Percentiles rank a stretch among this genome's conserved stretches.
Evolutionary conservation across 140 eudicot genomes (phyloP).

Genomic region (Anethum foeniculum): DNA sequence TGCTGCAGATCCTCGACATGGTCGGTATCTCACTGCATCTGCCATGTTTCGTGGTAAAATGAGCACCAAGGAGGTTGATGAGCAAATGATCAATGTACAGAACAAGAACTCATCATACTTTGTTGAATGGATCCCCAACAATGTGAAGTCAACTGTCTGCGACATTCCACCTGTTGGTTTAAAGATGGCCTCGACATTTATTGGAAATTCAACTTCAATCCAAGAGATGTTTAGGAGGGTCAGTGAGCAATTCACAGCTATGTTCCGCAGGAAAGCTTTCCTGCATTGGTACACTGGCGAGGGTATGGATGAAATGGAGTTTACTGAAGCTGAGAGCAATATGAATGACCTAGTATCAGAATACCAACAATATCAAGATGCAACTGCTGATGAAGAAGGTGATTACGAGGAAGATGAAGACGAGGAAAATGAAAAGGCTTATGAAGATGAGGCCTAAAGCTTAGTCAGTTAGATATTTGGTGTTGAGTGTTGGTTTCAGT

Average conservation of each 20-base stretch:
- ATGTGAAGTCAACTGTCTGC: conserved; percentile 22
- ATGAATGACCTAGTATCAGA: conserved; percentile 73
- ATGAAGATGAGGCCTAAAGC: conserved; percentile 12
- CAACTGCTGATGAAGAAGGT: conserved; percentile 67
- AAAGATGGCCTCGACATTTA: conserved; percentile 20
- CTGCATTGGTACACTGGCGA: conserved; percentile 83
- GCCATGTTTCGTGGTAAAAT: conserved; percentile 23
- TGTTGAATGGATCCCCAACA: conserved; percentile 19
- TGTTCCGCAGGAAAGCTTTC: conserved; percentile 79
- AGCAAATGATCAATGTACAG: conserved; percentile 20
- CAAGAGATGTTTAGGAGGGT: conserved; percentile 74
- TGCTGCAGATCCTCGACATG: conserved; percentile 19
- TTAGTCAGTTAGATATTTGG: background rate
- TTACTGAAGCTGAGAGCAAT: conserved; percentile 65
- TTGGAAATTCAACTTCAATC: conserved; percentile 61
- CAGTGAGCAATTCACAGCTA: conserved; percentile 78
- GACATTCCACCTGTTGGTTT: conserved; percentile 18
- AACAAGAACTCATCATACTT: conserved; percentile 17
- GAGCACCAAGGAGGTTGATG: conserved; percentile 21
- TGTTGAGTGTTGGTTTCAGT: background rate
- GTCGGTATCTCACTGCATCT: conserved; percentile 20
- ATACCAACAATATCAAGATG: conserved; percentile 81
- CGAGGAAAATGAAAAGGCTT: conserved; percentile 35
- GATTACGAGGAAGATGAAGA: conserved; percentile 59
- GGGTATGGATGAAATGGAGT: conserved; percentile 80